Evolutionary conservation across 768 basidiomycete species (phyloP).

Genomic region (Clitopilus passeckerianus): DNA sequence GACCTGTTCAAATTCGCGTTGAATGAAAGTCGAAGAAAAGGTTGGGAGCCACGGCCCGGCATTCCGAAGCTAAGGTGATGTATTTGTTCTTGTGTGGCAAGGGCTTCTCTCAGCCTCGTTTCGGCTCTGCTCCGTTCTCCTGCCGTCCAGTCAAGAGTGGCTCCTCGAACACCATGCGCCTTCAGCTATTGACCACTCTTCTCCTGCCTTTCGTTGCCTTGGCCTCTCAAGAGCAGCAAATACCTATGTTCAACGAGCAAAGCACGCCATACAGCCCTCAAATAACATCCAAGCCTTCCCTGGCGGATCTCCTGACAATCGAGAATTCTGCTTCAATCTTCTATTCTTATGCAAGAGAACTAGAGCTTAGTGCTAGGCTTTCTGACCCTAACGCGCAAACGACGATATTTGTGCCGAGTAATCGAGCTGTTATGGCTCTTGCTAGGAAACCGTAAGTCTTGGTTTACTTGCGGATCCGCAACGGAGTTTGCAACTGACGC

Average conservation of each 20-base stretch:
- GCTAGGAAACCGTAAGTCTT: conserved; percentile 80
- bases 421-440: conserved; percentile 83
- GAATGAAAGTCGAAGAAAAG: no score
- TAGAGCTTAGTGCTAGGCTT: conserved; percentile 53
- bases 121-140: neutral
- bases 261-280: conserved; percentile 25
- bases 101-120: neutral
- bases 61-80: neutral
- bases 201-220: conserved; percentile 22
- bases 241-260: conserved; percentile 18
- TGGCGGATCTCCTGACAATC: conserved; percentile 77
- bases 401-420: conserved; percentile 80
- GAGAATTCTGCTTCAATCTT: conserved; percentile 75
- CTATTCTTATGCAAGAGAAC: conserved; percentile 77
- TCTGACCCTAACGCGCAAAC: conserved; percentile 25
- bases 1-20: no score
- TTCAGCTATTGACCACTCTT: conserved; percentile 24
- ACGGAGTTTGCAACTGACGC: neutral
- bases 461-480: neutral
- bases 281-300: conserved; percentile 43
- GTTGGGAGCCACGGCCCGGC: neutral
- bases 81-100: neutral
- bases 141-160: neutral
- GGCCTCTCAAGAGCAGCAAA: conserved; percentile 29
- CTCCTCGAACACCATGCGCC: conserved; percentile 22